Conservation (phyloP, 2,329 filamentous ascomycete genomes). For the Chaetomiaceae sp. region DNA sequence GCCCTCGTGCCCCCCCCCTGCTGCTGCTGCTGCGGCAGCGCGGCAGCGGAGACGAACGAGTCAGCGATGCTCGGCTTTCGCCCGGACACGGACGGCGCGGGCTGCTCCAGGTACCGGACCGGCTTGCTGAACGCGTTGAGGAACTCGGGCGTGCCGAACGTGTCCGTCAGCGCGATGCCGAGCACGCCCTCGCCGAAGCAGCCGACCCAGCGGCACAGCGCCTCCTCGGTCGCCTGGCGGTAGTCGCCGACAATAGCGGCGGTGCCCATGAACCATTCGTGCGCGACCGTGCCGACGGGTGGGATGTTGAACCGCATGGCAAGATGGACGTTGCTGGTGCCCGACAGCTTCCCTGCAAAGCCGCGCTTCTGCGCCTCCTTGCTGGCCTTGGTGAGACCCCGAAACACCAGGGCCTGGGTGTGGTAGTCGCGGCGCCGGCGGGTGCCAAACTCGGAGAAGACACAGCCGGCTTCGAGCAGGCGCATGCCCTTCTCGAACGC, state of each 20-base stretch:
- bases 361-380: slow-evolving; percentile 61
- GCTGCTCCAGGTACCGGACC: slow-evolving; percentile 40
- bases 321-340: slow-evolving; percentile 94
- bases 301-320: slow-evolving; percentile 85
- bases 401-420: slow-evolving; percentile 86
- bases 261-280: slow-evolving; percentile 99
- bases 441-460: slow-evolving; percentile 91
- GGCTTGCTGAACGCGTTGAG: slow-evolving; percentile 74
- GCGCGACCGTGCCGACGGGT: slow-evolving; percentile 82
- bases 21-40: too few species aligned
- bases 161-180: slow-evolving; percentile 88
- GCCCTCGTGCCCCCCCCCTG: slow-evolving; percentile 34
- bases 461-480: slow-evolving; percentile 75
- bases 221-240: slow-evolving; percentile 73
- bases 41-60: slow-evolving; percentile 27
- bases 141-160: slow-evolving; percentile 88
- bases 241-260: slow-evolving; percentile 88
- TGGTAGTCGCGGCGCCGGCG: slow-evolving; percentile 86
- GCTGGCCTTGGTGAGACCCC: slow-evolving; percentile 73
- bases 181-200: slow-evolving; percentile 83
- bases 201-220: slow-evolving; percentile 80
- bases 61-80: slow-evolving; percentile 27
- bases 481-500: slow-evolving; percentile 74
- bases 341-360: slow-evolving; percentile 66
- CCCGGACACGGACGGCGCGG: slow-evolving; percentile 28